Conservation (phyloP, 768 basidiomycete species). For the Mycena chlorophos region DNA sequence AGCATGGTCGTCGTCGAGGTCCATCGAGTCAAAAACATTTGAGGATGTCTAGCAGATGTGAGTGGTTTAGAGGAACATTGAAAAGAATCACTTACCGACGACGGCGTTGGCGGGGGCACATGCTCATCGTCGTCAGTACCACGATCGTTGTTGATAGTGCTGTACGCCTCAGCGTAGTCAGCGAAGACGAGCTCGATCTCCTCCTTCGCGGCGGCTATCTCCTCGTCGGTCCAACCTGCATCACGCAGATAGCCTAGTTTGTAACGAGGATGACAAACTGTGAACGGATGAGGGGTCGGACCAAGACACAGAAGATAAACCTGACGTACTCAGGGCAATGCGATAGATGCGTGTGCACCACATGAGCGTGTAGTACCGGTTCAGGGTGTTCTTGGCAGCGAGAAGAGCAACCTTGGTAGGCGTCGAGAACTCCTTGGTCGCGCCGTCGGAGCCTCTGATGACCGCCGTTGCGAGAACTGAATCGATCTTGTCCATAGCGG, state of each 20-base stretch:
- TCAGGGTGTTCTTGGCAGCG: conserved; percentile 24
- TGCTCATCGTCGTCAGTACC: too few species aligned
- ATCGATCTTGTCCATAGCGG: conserved; percentile 31
- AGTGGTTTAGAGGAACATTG: background rate
- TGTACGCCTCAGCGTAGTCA: background rate
- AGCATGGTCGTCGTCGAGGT: background rate
- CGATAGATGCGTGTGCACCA: conserved; percentile 32
- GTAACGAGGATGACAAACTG: conserved; percentile 20
- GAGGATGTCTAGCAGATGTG: background rate
- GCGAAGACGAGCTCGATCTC: conserved; percentile 13
- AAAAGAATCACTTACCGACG: background rate
- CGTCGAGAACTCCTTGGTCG: background rate
- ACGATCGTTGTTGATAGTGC: too few species aligned
- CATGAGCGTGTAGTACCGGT: conserved; percentile 27
- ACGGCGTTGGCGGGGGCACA: background rate
- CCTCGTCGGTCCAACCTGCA: conserved; percentile 30
- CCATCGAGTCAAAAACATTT: conserved; percentile 6
- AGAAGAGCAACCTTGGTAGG: conserved; percentile 19
- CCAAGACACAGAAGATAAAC: background rate
- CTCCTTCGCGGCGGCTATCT: conserved; percentile 26
- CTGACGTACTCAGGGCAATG: conserved; percentile 34
- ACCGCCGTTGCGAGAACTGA: conserved; percentile 20
- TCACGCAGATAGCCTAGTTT: conserved; percentile 37
- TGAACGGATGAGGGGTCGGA: background rate
- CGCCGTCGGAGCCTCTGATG: background rate